Evolutionary conservation across 495 filamentous ascomycete genomes (phyloP), one percentile per base, ranked within the genome.

Genomic region (Letharia columbiana): DNA sequence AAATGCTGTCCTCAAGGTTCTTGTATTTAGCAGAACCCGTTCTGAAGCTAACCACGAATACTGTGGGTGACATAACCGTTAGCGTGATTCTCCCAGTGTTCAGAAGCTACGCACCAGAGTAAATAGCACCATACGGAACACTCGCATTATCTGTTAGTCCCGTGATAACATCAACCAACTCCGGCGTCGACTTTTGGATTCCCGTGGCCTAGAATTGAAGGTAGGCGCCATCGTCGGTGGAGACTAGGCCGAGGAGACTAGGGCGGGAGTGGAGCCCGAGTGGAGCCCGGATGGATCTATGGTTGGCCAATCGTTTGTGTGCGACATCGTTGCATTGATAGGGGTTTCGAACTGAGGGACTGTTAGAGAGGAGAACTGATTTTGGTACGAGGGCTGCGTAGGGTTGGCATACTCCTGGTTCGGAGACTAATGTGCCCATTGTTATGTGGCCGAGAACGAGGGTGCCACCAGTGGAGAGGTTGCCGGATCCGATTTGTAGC

Each of bases 321-420:
- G 23, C 17, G 60, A 37, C 23, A 61, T 42, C 13, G 31, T 61
- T 31, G 60, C 60, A 11, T 44, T 61, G 31, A 61, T 61, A 12
- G n/a, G 35, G 13, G 60, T 61, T 31, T 61, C 60, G 60, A 61
- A 61, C 60, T 23, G 60, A n/a, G 33, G 23, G n/a, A 40, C 60
- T 31, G 31, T 40, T 15, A 23, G 13, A 40, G 39, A 20, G 44
- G 7, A 45, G 44, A 45, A 45, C 20, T 4, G 17, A 18, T 20
- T 45, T 2, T 2, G 44, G 44, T n/a, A 45, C 37, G 23, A 40
- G 31, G 31, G 60, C 35, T 12, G 39, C 35, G 60, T 3, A 23
- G 10, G 28, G 1, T 58, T 31, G 3, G 13, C 35, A 20, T 40
- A 61, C 60, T 13, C 60, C 60, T 40, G 35, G 60, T 35, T 61